A percentile compares a stretch with the other conserved stretches of the same genome.
phyloP scores from a whole-genome alignment of 1,284 basidiomycete species.

The Vanrija pseudolonga region DNA sequence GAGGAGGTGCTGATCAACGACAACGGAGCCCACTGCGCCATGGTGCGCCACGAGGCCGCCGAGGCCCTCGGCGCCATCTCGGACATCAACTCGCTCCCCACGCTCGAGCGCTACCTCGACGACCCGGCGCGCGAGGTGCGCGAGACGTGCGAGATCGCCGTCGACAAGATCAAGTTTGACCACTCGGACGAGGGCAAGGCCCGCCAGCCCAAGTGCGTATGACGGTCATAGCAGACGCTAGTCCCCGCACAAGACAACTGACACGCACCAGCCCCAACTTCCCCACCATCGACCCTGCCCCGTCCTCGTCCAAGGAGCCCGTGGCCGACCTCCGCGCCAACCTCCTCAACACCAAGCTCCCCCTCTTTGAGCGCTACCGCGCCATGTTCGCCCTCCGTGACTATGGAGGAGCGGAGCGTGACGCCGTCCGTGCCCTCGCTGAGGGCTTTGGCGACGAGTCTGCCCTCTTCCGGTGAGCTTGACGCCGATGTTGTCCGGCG shows the following conservation, averaged over 20 bases:
- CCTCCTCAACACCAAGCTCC: constrained; percentile 65
- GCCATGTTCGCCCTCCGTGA: constrained; percentile 98
- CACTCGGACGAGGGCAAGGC: constrained; percentile 54
- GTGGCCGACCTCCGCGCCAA: constrained; percentile 58
- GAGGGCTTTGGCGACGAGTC: constrained; percentile 81
- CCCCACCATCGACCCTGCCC: constrained; percentile 91
- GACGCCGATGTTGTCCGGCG: neutral
- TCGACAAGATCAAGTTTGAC: constrained; percentile 93
- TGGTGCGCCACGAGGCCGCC: constrained; percentile 99
- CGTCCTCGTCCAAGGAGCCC: constrained; percentile 50
- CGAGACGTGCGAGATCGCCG: constrained; percentile 96
- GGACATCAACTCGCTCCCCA: constrained; percentile 60
- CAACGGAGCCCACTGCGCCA: constrained; percentile 56
- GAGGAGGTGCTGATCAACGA: constrained; percentile 72
- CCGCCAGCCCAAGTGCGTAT: constrained; percentile 40
- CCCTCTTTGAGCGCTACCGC: constrained; percentile 90
- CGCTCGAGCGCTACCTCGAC: constrained; percentile 68
- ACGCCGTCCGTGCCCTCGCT: constrained; percentile 85
- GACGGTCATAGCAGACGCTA: neutral
- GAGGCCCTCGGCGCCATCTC: constrained; percentile 98
- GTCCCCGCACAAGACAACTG: neutral
- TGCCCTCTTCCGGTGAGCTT: constrained; percentile 79
- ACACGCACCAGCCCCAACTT: constrained; percentile 58
- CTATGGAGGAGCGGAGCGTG: constrained; percentile 60
- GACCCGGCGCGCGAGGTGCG: constrained; percentile 78